Evolutionary conservation across 2,329 filamentous ascomycete genomes (phyloP).

Genomic region (Exserohilum rostratum): DNA sequence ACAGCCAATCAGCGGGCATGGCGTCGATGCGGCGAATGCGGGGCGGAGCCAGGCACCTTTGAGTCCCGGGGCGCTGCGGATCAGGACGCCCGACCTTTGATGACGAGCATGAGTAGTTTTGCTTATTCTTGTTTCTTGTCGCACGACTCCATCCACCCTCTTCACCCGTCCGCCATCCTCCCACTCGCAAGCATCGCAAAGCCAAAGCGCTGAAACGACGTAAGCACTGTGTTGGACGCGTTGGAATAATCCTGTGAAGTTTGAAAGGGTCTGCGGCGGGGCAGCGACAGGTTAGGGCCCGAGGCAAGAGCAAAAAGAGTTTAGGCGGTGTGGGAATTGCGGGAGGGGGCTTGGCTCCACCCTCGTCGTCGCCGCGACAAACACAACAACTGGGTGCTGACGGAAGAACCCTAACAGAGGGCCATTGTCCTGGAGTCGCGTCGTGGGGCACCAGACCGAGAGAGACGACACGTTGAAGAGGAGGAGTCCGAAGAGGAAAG

Average conservation of each 20-base stretch:
- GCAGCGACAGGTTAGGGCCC: neutral
- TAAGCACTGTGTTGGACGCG: no score
- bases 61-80: neutral
- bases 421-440: no score
- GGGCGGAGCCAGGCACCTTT: neutral
- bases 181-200: no score
- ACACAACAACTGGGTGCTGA: neutral
- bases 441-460: no score
- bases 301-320: neutral
- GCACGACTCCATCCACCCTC: neutral
- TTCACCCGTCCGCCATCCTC: no score
- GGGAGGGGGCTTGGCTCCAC: neutral
- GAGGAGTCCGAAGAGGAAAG: no score
- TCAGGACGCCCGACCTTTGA: neutral
- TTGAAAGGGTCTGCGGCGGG: neutral
- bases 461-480: no score
- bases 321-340: constrained; percentile 1
- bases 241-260: neutral
- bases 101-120: neutral
- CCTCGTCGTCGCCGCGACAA: neutral
- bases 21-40: neutral
- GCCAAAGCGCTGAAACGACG: no score
- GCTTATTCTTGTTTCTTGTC: neutral
- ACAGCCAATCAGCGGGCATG: neutral
- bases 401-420: neutral